A percentile compares a stretch with the other conserved stretches of the same genome.
These are phyloP conservation scores for Neohortaea acidophila DNA, from an alignment of 495 filamentous ascomycete species.

Conservation along the genomic window DNA sequence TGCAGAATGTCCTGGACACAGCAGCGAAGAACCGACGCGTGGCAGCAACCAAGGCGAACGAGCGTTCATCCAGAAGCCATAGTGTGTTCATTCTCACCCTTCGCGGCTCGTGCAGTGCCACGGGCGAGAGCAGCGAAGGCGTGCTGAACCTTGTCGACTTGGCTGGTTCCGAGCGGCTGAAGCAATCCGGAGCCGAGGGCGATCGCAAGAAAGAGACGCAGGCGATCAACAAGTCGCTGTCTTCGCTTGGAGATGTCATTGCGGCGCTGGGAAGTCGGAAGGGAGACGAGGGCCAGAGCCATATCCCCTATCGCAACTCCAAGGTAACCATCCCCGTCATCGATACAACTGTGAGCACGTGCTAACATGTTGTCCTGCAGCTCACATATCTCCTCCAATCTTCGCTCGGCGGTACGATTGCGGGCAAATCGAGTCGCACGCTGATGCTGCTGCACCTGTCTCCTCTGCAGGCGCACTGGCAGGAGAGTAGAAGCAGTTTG, in stretches of 20 bases:
- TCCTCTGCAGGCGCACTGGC: conserved; percentile 66
- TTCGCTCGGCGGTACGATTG: conserved; percentile 84
- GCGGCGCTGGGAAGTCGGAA: conserved; percentile 56
- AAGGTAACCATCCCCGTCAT: conserved; percentile 42
- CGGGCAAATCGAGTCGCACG: conserved; percentile 33
- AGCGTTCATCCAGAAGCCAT: conserved; percentile 83
- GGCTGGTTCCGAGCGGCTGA: conserved; percentile 81
- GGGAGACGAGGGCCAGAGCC: conserved; percentile 59
- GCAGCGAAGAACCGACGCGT: conserved; percentile 77
- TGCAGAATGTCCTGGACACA: conserved; percentile 36
- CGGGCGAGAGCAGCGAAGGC: conserved; percentile 73
- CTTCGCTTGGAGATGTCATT: conserved; percentile 89
- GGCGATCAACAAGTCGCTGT: conserved; percentile 89
- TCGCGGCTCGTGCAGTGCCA: conserved; percentile 62
- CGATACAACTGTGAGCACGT: background rate
- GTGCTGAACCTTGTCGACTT: conserved; percentile 94
- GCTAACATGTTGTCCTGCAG: conserved; percentile 29
- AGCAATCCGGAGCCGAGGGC: conserved; percentile 67
- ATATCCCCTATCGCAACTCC: conserved; percentile 88
- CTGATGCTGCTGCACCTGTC: conserved; percentile 99
- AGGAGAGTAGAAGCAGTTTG: conserved; percentile 83
- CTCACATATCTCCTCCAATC: conserved; percentile 93
- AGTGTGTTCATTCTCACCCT: conserved; percentile 93
- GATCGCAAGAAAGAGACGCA: conserved; percentile 87
- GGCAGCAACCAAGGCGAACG: conserved; percentile 90